These are phyloP conservation scores for Naganishia friedmannii DNA, from an alignment of 768 basidiomycete species.

Conservation along the genomic window DNA sequence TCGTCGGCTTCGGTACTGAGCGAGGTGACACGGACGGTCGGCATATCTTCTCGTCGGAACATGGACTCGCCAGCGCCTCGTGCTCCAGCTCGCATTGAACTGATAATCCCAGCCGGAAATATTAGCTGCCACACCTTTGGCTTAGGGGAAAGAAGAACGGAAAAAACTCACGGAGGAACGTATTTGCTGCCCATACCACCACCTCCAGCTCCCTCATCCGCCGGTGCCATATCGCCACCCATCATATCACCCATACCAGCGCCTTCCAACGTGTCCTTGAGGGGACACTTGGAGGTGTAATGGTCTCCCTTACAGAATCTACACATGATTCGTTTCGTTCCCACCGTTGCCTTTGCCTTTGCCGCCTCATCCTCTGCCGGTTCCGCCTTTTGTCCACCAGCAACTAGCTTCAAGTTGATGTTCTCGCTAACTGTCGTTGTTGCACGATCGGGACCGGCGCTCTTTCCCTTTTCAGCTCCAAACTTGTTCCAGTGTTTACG, in stretches of 20 bases:
- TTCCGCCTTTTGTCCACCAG: slow-evolving; percentile 61
- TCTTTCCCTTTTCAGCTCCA: slow-evolving; percentile 81
- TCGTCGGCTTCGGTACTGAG: slow-evolving; percentile 94
- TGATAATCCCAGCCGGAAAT: too few species aligned
- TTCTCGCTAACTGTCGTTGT: slow-evolving; percentile 81
- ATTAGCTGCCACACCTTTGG: slow-evolving; percentile 7
- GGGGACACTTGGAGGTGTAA: slow-evolving; percentile 97
- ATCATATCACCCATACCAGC: slow-evolving; percentile 57
- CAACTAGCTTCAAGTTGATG: slow-evolving; percentile 63
- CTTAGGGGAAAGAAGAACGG: not conserved
- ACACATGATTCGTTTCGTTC: slow-evolving; percentile 76
- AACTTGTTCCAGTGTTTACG: slow-evolving; percentile 88
- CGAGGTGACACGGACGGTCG: slow-evolving; percentile 94
- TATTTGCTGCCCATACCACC: slow-evolving; percentile 66
- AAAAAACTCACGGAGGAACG: slow-evolving; percentile 65
- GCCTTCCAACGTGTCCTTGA: slow-evolving; percentile 85
- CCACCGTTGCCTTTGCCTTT: slow-evolving; percentile 61
- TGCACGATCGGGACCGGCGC: slow-evolving; percentile 82
- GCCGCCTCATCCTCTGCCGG: slow-evolving; percentile 67
- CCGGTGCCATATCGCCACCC: slow-evolving; percentile 54
- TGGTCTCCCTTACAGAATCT: slow-evolving; percentile 94
- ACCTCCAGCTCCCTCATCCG: slow-evolving; percentile 37
- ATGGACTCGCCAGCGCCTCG: slow-evolving; percentile 72
- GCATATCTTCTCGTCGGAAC: slow-evolving; percentile 78
- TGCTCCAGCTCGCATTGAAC: slow-evolving; percentile 68